Conservation (phyloP, 257 asterid genomes). For the Plantago elongata region DNA sequence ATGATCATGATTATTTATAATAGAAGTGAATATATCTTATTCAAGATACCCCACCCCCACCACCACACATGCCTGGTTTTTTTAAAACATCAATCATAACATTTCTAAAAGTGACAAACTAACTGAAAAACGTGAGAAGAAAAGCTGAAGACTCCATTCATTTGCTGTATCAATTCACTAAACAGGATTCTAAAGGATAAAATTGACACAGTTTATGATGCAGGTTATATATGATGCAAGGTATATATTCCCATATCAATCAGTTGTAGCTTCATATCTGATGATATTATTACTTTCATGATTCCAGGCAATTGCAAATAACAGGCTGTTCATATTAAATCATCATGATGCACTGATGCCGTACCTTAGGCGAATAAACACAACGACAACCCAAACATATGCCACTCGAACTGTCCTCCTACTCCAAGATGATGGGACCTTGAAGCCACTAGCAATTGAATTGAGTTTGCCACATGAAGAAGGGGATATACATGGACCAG, state of each 20-base stretch:
- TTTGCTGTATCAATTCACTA: neutral
- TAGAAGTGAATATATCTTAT: too few species aligned
- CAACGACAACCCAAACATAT: constrained; percentile 62
- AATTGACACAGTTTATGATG: too few species aligned
- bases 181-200: too few species aligned
- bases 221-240: too few species aligned
- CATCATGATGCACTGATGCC: constrained; percentile 85
- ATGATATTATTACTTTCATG: constrained; percentile 2
- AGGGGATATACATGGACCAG: constrained; percentile 53
- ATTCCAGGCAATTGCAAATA: constrained; percentile 49
- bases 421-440: constrained; percentile 65
- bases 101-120: neutral
- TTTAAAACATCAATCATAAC: too few species aligned
- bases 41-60: too few species aligned
- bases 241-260: neutral
- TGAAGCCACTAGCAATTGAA: constrained; percentile 89
- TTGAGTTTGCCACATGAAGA: constrained; percentile 71
- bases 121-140: neutral
- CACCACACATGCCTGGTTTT: too few species aligned
- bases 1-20: too few species aligned
- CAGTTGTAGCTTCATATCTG: neutral
- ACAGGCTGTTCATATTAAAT: constrained; percentile 66
- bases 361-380: constrained; percentile 66
- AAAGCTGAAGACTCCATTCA: neutral
- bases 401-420: constrained; percentile 80